A percentile compares a stretch with the other conserved stretches of the same genome.
Evolutionary conservation across 208 protist species (phyloP).

Genomic region (Trypanosoma theileri): DNA sequence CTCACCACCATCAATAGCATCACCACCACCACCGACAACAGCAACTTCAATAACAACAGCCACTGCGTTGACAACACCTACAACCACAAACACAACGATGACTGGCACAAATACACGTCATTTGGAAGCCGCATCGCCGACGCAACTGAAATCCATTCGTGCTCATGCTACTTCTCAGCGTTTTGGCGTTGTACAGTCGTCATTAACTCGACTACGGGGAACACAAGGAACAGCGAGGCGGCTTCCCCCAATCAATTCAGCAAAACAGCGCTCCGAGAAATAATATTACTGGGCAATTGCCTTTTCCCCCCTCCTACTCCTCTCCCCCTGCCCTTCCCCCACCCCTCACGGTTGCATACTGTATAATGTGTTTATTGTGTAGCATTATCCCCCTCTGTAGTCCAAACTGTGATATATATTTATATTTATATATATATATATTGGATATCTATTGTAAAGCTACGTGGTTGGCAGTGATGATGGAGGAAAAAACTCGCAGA

Average conservation of each 20-base stretch:
- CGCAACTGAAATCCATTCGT: neutral
- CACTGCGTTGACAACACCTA: neutral
- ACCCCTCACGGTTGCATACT: too few species aligned
- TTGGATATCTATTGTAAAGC: neutral
- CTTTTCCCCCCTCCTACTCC: too few species aligned
- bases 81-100: too few species aligned
- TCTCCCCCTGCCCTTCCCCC: too few species aligned
- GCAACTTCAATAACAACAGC: neutral
- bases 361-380: too few species aligned
- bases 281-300: too few species aligned
- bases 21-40: neutral
- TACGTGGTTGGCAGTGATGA: neutral
- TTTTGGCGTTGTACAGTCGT: neutral
- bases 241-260: conserved; percentile 20
- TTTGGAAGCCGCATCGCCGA: neutral
- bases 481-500: conserved; percentile 6
- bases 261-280: conserved; percentile 8
- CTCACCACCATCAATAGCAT: neutral
- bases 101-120: neutral
- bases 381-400: too few species aligned
- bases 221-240: neutral
- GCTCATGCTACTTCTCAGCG: neutral
- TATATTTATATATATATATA: conserved; percentile 6
- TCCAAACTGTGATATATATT: too few species aligned
- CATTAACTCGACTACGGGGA: neutral